Evolutionary conservation across 2,329 filamentous ascomycete genomes (phyloP).

Genomic region (Proliferodiscus dingleyae): DNA sequence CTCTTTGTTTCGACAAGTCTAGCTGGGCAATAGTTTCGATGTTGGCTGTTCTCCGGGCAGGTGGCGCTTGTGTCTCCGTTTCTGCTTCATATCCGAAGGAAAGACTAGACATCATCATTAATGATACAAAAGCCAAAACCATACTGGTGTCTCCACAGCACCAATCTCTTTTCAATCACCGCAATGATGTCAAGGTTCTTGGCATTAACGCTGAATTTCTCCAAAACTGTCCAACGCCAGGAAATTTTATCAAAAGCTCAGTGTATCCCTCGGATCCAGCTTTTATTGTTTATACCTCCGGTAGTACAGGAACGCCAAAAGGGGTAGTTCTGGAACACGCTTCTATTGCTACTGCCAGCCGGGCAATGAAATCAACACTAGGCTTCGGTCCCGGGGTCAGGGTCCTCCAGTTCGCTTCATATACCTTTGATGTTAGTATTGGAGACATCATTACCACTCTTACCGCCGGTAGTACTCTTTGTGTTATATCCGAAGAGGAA

Average conservation of each 20-base stretch:
- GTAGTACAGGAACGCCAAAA: constrained; percentile 41
- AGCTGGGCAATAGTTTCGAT: background rate
- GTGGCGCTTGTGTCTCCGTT: background rate
- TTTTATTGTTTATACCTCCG: constrained; percentile 42
- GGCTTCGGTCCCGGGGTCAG: constrained; percentile 2
- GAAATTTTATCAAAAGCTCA: too few species aligned
- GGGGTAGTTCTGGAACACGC: constrained; percentile 22
- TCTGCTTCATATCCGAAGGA: background rate
- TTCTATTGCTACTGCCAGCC: constrained; percentile 40
- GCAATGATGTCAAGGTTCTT: too few species aligned
- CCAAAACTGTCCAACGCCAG: too few species aligned
- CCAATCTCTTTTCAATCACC: too few species aligned
- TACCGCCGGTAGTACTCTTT: constrained; percentile 9
- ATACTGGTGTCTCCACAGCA: too few species aligned
- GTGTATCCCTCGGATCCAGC: constrained; percentile 5
- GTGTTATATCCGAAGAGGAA: constrained; percentile 22
- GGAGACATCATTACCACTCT: constrained; percentile 9
- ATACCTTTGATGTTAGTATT: constrained; percentile 11
- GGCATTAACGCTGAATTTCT: too few species aligned
- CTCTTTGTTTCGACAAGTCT: background rate
- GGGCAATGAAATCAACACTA: background rate
- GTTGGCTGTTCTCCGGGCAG: background rate
- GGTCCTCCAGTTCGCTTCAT: constrained; percentile 8
- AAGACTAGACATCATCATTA: too few species aligned
- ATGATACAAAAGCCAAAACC: too few species aligned